phyloP scores from a whole-genome alignment of 2,329 filamentous ascomycete genomes.

The Trichoderma harzianum region DNA sequence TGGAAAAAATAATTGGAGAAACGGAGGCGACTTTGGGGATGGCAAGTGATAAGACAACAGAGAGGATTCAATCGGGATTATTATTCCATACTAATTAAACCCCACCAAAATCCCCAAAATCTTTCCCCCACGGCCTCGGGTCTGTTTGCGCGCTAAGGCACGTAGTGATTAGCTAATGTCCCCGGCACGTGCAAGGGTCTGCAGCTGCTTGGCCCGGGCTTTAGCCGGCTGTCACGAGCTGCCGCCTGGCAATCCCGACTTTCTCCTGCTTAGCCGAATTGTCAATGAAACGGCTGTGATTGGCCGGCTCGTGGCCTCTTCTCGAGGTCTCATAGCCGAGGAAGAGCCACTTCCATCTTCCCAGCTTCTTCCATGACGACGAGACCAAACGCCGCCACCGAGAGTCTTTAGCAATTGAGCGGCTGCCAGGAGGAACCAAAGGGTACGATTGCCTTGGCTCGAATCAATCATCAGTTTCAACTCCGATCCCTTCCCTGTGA shows the following conservation, averaged over 20 bases:
- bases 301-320: conserved; percentile 22
- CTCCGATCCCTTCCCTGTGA: background rate
- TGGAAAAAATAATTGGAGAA: background rate
- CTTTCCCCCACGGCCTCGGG: background rate
- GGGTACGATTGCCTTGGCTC: background rate
- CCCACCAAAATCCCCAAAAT: conserved; percentile 6
- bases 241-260: conserved; percentile 24
- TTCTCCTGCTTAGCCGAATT: conserved; percentile 31
- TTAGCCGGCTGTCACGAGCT: conserved; percentile 1
- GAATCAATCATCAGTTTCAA: background rate
- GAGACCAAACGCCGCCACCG: conserved; percentile 25
- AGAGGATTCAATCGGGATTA: conserved; percentile 2
- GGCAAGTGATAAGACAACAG: background rate
- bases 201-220: background rate
- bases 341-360: conserved; percentile 30
- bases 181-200: background rate
- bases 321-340: conserved; percentile 30
- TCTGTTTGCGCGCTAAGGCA: background rate
- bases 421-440: background rate
- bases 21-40: background rate
- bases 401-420: conserved; percentile 26
- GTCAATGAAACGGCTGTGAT: conserved; percentile 29
- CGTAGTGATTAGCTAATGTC: conserved; percentile 13
- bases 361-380: conserved; percentile 21
- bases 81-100: background rate